phyloP scores from a whole-genome alignment of 2,329 filamentous ascomycete genomes.

The Penicillium sp. region DNA sequence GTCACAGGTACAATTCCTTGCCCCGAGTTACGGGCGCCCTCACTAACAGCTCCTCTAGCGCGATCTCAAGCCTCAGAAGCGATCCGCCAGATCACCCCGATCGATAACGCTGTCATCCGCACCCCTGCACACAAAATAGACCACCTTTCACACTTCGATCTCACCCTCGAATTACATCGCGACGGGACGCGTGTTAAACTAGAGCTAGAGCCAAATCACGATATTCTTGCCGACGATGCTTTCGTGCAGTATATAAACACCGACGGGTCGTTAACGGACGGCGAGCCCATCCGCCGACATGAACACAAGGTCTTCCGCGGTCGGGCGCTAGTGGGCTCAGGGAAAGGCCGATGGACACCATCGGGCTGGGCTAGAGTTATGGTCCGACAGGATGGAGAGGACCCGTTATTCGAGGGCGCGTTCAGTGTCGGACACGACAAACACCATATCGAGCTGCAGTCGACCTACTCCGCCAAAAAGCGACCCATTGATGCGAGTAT shows the following conservation, averaged over 20 bases:
- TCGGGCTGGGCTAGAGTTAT: slow-evolving; percentile 86
- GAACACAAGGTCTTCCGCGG: slow-evolving; percentile 86
- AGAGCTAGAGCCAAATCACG: slow-evolving; percentile 83
- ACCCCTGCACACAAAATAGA: slow-evolving; percentile 77
- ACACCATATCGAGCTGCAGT: slow-evolving; percentile 79
- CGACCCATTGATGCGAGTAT: slow-evolving; percentile 70
- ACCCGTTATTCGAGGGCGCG: slow-evolving; percentile 85
- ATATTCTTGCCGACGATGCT: slow-evolving; percentile 77
- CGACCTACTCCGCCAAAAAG: slow-evolving; percentile 71
- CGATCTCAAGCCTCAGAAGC: slow-evolving; percentile 75
- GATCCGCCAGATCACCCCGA: slow-evolving; percentile 68
- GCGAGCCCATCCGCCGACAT: slow-evolving; percentile 70
- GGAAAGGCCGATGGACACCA: slow-evolving; percentile 69
- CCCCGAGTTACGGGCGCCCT: background rate
- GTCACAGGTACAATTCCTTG: slow-evolving; percentile 13
- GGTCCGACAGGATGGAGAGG: slow-evolving; percentile 71
- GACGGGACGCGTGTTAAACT: slow-evolving; percentile 72
- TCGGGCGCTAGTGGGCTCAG: slow-evolving; percentile 66
- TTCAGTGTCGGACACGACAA: slow-evolving; percentile 80
- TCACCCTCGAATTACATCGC: slow-evolving; percentile 74
- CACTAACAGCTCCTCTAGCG: slow-evolving; percentile 44
- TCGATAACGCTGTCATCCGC: slow-evolving; percentile 75
- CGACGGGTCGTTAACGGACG: slow-evolving; percentile 66
- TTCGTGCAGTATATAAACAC: slow-evolving; percentile 69
- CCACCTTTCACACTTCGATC: slow-evolving; percentile 78